Evolutionary conservation across 495 filamentous ascomycete species (phyloP).

Genomic region (Elaphomyces granulatus): DNA sequence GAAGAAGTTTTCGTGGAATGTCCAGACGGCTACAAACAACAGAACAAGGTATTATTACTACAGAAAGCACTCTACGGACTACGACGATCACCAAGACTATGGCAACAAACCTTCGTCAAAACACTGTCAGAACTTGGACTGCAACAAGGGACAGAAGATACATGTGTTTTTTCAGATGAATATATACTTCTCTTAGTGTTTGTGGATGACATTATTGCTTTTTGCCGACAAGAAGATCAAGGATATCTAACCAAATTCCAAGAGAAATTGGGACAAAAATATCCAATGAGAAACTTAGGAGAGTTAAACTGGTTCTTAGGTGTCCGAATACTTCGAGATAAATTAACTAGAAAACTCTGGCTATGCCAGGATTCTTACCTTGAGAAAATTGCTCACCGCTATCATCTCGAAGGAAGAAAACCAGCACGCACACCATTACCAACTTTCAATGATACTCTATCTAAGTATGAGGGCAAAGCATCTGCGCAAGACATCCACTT

Average conservation of each 20-base stretch:
- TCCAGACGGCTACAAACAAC: too few relatives aligned
- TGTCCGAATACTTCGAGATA: slow-evolving; percentile 6
- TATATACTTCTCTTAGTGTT: slow-evolving; percentile 15
- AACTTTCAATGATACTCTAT: slow-evolving; percentile 1
- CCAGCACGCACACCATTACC: not conserved
- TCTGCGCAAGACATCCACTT: slow-evolving; percentile 3
- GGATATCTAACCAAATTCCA: slow-evolving; percentile 1
- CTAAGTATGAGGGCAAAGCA: slow-evolving; percentile 4
- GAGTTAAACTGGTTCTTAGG: slow-evolving; percentile 7
- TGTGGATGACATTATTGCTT: slow-evolving; percentile 13
- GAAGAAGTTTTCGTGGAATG: slow-evolving; percentile 6
- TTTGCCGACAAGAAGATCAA: not conserved
- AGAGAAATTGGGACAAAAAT: slow-evolving; percentile 4
- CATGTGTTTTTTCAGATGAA: slow-evolving; percentile 9
- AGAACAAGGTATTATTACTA: slow-evolving; percentile 5
- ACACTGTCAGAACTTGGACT: slow-evolving; percentile 10
- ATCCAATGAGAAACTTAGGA: too few relatives aligned
- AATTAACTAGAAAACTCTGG: slow-evolving; percentile 7
- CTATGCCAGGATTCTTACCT: slow-evolving; percentile 11
- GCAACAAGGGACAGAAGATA: slow-evolving; percentile 5
- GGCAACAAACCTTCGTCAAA: slow-evolving; percentile 8
- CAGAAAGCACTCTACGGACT: slow-evolving; percentile 15
- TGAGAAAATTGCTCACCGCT: slow-evolving; percentile 5
- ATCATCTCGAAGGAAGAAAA: slow-evolving; percentile 10
- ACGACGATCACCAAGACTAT: slow-evolving; percentile 10